Conservation (phyloP, 345 rosid species). For the Xanthoceras sorbifolium region DNA sequence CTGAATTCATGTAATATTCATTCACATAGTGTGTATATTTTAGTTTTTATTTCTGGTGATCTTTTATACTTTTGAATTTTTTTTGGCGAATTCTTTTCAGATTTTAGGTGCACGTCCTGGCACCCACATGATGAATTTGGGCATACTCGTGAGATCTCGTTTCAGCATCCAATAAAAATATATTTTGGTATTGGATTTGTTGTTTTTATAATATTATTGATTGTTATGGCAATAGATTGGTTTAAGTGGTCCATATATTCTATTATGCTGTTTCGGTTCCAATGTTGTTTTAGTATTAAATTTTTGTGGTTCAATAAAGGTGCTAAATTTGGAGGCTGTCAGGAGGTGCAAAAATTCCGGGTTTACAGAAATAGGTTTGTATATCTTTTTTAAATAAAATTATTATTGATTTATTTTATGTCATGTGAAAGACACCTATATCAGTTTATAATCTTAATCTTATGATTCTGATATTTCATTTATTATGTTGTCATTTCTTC, state of each 20-base stretch:
- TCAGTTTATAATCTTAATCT: background rate
- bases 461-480: background rate
- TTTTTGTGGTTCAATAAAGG: constrained; percentile 44
- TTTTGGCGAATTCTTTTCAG: constrained; percentile 44
- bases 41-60: background rate
- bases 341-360: constrained; percentile 80
- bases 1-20: constrained; percentile 13
- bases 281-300: constrained; percentile 8
- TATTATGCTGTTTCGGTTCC: constrained; percentile 3
- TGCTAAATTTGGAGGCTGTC: constrained; percentile 92
- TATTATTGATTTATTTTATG: background rate
- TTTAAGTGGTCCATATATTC: constrained; percentile 3
- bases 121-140: constrained; percentile 67
- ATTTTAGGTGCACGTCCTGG: constrained; percentile 85
- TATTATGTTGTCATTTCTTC: background rate
- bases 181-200: constrained; percentile 73
- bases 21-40: constrained; percentile 6
- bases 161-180: constrained; percentile 94
- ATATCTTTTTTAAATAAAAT: background rate
- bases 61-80: constrained; percentile 17
- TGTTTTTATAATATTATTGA: background rate
- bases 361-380: constrained; percentile 76
- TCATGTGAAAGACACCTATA: background rate
- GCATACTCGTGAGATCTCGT: constrained; percentile 72
- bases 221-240: background rate